These are phyloP conservation scores for Termitomyces sp. DNA, from an alignment of 768 basidiomycete genomes.

Conservation along the genomic window DNA sequence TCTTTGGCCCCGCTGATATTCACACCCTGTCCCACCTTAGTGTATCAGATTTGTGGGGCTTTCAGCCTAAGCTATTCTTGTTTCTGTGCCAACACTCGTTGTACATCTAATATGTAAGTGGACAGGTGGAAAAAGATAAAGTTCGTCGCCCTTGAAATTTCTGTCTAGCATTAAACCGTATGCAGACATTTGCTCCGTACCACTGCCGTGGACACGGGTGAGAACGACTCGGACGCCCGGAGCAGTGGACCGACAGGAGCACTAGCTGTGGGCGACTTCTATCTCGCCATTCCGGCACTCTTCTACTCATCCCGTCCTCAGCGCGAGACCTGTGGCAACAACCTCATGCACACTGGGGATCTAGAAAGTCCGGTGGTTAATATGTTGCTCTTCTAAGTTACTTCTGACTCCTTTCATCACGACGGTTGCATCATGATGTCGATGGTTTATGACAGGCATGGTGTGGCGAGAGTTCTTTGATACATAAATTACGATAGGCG, in stretches of 20 bases:
- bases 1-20: not conserved
- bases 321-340: not conserved
- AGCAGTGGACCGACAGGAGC: not conserved
- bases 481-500: not conserved
- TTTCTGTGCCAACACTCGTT: not conserved
- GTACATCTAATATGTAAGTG: not conserved
- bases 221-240: not conserved
- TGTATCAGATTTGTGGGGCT: not conserved
- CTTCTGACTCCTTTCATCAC: not conserved
- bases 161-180: not conserved
- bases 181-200: not conserved
- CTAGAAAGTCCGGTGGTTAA: not conserved
- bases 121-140: not conserved
- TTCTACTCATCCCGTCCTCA: not conserved
- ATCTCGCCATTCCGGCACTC: not conserved
- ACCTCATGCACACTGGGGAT: not conserved
- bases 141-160: not conserved
- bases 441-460: not conserved
- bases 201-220: not conserved
- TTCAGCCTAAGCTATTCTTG: not conserved
- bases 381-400: not conserved
- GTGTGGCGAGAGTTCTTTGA: constrained; percentile 3
- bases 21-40: not conserved
- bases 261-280: not conserved
- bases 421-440: not conserved